These are phyloP conservation scores for Carex parvula DNA, from an alignment of 176 grass and related monocot species.

Conservation along the genomic window DNA sequence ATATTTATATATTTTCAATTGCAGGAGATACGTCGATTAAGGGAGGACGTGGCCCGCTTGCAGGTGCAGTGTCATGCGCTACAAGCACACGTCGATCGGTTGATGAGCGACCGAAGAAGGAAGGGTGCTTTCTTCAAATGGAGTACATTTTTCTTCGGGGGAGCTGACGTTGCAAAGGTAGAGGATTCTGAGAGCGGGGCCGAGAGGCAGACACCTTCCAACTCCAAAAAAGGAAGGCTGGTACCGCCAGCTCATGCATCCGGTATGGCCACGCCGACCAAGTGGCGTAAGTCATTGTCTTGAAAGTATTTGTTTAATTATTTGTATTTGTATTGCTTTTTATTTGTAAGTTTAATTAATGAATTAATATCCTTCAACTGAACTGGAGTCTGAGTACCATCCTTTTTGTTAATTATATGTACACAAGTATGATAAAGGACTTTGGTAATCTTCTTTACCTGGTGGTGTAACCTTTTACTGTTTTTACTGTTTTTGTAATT, in stretches of 20 bases:
- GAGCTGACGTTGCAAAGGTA: conserved; percentile 46
- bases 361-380: conserved; percentile 8
- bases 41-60: conserved; percentile 76
- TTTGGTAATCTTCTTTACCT: conserved; percentile 2
- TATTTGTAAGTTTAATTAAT: conserved; percentile 18
- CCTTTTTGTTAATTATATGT: conserved; percentile 21
- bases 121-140: conserved; percentile 70
- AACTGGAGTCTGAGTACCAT: background rate
- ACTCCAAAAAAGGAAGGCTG: conserved; percentile 42
- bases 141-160: conserved; percentile 73
- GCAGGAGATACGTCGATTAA: conserved; percentile 70
- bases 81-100: conserved; percentile 71
- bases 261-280: conserved; percentile 35
- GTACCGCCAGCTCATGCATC: conserved; percentile 6
- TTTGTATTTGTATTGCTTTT: conserved; percentile 9
- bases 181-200: conserved; percentile 57
- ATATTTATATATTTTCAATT: background rate
- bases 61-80: conserved; percentile 78
- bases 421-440: conserved; percentile 1
- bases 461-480: background rate
- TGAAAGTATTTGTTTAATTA: conserved; percentile 26
- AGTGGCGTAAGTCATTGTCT: conserved; percentile 66
- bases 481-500: background rate
- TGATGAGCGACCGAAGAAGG: conserved; percentile 46
- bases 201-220: conserved; percentile 52